Conservation (phyloP, 1,284 basidiomycete genomes). For the Pseudozyma pruni region DNA sequence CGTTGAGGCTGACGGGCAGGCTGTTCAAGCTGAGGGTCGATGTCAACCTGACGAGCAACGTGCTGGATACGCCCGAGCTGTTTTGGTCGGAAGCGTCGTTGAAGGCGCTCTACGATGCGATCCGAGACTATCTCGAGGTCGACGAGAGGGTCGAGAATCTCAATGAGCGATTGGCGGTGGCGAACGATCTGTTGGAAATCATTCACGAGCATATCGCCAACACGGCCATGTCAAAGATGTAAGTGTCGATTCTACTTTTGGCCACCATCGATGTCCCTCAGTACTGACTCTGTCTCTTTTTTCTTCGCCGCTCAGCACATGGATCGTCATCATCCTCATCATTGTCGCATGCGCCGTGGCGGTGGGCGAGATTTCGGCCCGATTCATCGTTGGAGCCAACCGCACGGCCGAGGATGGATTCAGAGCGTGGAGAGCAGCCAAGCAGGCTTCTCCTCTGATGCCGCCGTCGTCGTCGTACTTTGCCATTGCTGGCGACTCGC, state of each 20-base stretch:
- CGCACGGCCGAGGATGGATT: conserved; percentile 27
- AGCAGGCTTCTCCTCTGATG: neutral
- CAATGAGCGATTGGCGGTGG: conserved; percentile 87
- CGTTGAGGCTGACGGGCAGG: conserved; percentile 84
- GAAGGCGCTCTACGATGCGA: conserved; percentile 89
- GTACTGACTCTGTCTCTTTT: conserved; percentile 2
- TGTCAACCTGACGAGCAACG: conserved; percentile 90
- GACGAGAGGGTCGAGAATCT: conserved; percentile 83
- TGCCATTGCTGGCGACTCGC: conserved; percentile 12
- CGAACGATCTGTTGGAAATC: conserved; percentile 75
- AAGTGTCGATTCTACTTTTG: conserved; percentile 6
- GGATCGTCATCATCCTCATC: conserved; percentile 95
- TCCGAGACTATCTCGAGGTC: conserved; percentile 94
- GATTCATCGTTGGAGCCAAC: conserved; percentile 74
- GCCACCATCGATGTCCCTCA: too few relatives aligned
- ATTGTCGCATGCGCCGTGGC: conserved; percentile 87
- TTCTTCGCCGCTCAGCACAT: conserved; percentile 71
- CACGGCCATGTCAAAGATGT: conserved; percentile 76
- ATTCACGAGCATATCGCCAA: conserved; percentile 94
- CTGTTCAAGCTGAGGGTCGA: conserved; percentile 90
- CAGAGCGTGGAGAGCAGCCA: conserved; percentile 2
- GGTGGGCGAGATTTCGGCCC: conserved; percentile 83
- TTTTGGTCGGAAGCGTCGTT: conserved; percentile 95
- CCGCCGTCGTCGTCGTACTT: conserved; percentile 4
- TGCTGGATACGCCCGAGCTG: conserved; percentile 89